Evolutionary conservation across 345 rosid genomes (phyloP), one percentile per base, ranked within the genome.

Genomic region (Geranium brycei): DNA sequence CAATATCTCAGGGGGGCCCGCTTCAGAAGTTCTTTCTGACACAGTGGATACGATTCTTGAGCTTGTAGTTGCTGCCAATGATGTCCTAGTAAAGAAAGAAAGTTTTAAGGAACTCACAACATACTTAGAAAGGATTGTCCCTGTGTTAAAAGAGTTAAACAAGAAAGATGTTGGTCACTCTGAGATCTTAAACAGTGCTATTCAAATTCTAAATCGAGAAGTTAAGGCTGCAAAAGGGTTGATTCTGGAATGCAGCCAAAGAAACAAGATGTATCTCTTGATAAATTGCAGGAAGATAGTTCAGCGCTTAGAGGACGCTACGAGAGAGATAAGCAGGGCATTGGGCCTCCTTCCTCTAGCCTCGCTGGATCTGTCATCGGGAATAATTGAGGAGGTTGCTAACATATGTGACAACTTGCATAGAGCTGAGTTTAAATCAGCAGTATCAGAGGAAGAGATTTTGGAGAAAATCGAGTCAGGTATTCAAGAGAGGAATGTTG

Each of bases 211-310:
- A 62, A 68, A 74, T 72, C 75, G 76, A 55, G 85, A 79, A 80
- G 60, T 80, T 17, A 81, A 73, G 62, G 75, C 75, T 55, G 86
- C 84, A 11, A 81, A 77, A 78, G 73, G 59, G 68, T 79, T 86
- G 58, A 72, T 67, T 4, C 12, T 47, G 12, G 87, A 83, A 10
- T 79, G 82, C 80, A 68, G 77, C 63, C 71, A 75, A 66, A 83
- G 79, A 73, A 86, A 74, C 74, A 86, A 78, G 73, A 78, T 86
- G 0, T 86, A 83, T 77, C 88, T 83, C 19, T 77, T 86, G 7
- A 70, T 86, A 78, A 82, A 80, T 63, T 75, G 85, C 31, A 78
- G 91, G 65, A 66, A 69, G 19, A 79, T 86, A 31, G 73, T 56
- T 17, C 78, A 76, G 62, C 77, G 61, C 65, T 69, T 86, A 51